Conservation (phyloP, 352 stramenopile species). For the Globisporangium perplexum region DNA sequence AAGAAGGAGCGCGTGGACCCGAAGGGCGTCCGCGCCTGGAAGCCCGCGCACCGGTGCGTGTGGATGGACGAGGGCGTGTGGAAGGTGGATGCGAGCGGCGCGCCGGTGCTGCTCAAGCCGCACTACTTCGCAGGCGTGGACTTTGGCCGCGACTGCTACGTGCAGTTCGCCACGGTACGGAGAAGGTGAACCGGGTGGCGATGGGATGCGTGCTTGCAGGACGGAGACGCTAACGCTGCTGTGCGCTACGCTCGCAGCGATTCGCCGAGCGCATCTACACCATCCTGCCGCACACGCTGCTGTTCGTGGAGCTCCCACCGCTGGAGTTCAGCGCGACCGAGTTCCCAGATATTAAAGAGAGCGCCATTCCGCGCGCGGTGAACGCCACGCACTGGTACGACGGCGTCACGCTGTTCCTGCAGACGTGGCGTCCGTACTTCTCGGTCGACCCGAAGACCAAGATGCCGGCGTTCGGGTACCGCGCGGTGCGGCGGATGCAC, state of each 20-base stretch:
- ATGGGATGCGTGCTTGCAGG: not conserved
- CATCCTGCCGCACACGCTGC: constrained; percentile 50
- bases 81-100: constrained; percentile 35
- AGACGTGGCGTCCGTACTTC: constrained; percentile 63
- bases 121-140: constrained; percentile 67
- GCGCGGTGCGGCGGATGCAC: constrained; percentile 55
- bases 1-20: constrained; percentile 43
- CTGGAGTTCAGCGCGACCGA: constrained; percentile 63
- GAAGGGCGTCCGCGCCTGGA: constrained; percentile 56
- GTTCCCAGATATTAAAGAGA: constrained; percentile 61
- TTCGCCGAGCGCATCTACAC: constrained; percentile 53
- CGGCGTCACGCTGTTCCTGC: constrained; percentile 83
- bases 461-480: constrained; percentile 53
- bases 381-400: constrained; percentile 92
- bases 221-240: constrained; percentile 2
- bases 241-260: constrained; percentile 14
- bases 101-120: constrained; percentile 44
- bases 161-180: constrained; percentile 65
- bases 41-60: constrained; percentile 56
- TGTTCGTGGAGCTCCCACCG: constrained; percentile 80
- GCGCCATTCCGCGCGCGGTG: constrained; percentile 53
- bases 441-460: constrained; percentile 64
- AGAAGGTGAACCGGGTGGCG: too few species aligned
- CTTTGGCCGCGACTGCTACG: constrained; percentile 79
- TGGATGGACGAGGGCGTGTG: constrained; percentile 85